A percentile compares a stretch with the other conserved stretches of the same genome.
Conservation (phyloP, 345 rosid genomes). For the Acer saccharum region DNA sequence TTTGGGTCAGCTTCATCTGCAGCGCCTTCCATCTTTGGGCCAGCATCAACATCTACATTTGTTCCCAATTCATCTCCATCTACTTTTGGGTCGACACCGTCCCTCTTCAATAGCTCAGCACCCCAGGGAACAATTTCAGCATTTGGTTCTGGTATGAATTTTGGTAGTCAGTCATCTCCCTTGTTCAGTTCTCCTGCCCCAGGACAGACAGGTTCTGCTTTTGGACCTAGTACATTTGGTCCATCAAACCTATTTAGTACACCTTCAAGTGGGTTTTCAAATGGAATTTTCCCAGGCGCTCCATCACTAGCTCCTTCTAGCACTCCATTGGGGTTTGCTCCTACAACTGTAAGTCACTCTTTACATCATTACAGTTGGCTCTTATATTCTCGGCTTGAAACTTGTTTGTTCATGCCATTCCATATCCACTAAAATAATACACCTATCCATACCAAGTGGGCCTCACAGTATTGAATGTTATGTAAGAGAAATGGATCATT, state of each 20-base stretch:
- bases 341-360: constrained; percentile 50
- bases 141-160: constrained; percentile 40
- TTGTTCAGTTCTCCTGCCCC: constrained; percentile 52
- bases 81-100: constrained; percentile 61
- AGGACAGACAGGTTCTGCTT: constrained; percentile 64
- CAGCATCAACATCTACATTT: constrained; percentile 51
- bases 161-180: constrained; percentile 60
- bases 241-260: constrained; percentile 52
- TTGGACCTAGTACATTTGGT: constrained; percentile 60
- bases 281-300: constrained; percentile 52
- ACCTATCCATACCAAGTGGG: constrained; percentile 20
- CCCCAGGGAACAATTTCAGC: constrained; percentile 45
- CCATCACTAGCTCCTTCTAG: constrained; percentile 46
- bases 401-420: neutral
- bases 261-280: constrained; percentile 51
- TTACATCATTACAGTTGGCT: neutral
- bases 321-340: constrained; percentile 47
- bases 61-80: constrained; percentile 46
- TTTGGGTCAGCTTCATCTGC: constrained; percentile 54
- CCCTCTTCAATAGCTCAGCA: constrained; percentile 48
- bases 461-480: neutral
- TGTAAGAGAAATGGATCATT: neutral
- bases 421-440: too few species aligned
- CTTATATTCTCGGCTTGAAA: neutral
- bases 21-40: constrained; percentile 45